A percentile compares a stretch with the other conserved stretches of the same genome.
Conservation (phyloP, 129 eudicot genomes). For the Kitagawia praeruptora region DNA sequence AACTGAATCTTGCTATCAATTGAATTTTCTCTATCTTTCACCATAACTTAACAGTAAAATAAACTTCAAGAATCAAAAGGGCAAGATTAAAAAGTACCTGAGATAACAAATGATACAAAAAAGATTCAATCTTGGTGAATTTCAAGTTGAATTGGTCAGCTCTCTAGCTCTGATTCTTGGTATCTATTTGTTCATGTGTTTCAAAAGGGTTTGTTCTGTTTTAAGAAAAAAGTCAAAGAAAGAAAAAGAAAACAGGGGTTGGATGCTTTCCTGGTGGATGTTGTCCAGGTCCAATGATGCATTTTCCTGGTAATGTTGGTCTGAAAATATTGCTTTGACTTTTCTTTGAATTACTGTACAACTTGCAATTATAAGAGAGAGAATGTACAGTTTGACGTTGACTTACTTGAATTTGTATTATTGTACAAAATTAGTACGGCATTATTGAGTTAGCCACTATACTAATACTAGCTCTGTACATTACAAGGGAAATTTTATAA, state of each 20-base stretch:
- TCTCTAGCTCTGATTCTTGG: not conserved
- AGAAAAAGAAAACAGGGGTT: not conserved
- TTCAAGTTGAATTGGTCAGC: not conserved
- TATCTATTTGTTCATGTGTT: not conserved
- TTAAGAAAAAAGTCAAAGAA: not conserved
- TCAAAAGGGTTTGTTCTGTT: not conserved
- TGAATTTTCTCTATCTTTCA: conserved; percentile 35
- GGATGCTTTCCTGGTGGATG: conserved; percentile 1
- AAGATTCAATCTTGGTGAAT: conserved; percentile 1
- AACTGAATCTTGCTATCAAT: conserved; percentile 21
- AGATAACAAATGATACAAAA: not conserved
- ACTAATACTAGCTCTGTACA: too few species aligned
- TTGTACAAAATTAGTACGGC: not conserved
- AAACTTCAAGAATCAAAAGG: not conserved
- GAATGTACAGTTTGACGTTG: not conserved
- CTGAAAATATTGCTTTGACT: not conserved
- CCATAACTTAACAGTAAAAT: conserved; percentile 19
- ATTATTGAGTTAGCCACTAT: too few species aligned
- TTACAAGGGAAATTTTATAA: too few species aligned
- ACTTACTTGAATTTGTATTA: too few species aligned
- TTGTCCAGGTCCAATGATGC: not conserved
- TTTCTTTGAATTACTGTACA: not conserved
- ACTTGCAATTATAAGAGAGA: not conserved
- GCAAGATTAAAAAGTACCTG: conserved; percentile 21
- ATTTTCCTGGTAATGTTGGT: conserved; percentile 1